Evolutionary conservation across 2,329 filamentous ascomycete species (phyloP).

Genomic region (Ophiostoma fasciatum): DNA sequence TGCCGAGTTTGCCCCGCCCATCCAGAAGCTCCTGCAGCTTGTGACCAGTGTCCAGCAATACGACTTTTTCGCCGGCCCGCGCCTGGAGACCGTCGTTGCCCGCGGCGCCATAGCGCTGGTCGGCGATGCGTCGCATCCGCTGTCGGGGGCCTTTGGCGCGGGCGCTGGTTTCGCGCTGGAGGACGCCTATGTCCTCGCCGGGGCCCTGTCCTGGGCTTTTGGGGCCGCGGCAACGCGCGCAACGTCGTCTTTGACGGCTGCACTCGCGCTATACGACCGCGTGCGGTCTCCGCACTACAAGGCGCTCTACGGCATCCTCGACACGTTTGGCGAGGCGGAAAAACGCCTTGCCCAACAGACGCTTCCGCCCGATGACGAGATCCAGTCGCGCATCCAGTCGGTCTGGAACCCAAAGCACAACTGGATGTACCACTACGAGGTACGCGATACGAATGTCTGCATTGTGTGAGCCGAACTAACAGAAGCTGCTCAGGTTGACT

Average conservation of each 20-base stretch:
- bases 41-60: constrained; percentile 7
- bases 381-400: not conserved
- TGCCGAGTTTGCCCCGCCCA: constrained; percentile 16
- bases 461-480: no score
- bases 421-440: constrained; percentile 8
- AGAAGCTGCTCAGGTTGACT: no score
- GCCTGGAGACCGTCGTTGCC: constrained; percentile 5
- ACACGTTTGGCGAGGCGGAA: constrained; percentile 1
- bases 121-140: constrained; percentile 39
- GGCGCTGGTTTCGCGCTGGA: constrained; percentile 6
- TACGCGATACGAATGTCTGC: no score
- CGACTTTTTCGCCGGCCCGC: constrained; percentile 6
- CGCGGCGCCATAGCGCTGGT: constrained; percentile 29
- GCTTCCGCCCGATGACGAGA: constrained; percentile 1
- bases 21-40: constrained; percentile 15
- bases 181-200: constrained; percentile 1
- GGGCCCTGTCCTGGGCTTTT: constrained; percentile 2
- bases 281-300: constrained; percentile 6
- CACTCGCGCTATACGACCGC: constrained; percentile 1
- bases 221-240: no score
- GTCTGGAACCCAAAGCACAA: constrained; percentile 1
- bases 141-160: constrained; percentile 4
- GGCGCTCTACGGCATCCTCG: constrained; percentile 1
- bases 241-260: not conserved
- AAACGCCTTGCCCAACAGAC: not conserved